A percentile compares a stretch with the other conserved stretches of the same genome.
phyloP scores from a whole-genome alignment of 441 rosid genomes.

The Theobroma grandiflorum region DNA sequence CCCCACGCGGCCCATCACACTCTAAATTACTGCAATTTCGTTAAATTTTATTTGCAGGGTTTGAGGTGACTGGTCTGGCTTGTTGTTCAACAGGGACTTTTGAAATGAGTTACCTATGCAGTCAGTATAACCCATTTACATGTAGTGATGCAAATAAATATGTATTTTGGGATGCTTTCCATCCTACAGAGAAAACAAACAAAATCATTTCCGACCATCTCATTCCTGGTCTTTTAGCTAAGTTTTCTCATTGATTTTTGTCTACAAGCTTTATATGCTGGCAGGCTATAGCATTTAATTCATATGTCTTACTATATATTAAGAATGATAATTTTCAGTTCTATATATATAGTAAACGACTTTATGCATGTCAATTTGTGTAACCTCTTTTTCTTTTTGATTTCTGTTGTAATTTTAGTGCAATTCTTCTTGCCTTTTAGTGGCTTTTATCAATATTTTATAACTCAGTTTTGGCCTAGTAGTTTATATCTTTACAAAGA shows the following conservation, averaged over 20 bases:
- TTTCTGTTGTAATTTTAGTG: no score
- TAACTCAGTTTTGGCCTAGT: no score
- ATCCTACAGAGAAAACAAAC: slow-evolving; percentile 61
- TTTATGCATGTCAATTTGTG: no score
- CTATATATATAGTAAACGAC: no score
- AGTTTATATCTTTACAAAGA: no score
- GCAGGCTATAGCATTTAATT: neutral
- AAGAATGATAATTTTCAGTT: no score
- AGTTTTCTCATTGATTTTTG: slow-evolving; percentile 31
- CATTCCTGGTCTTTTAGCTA: slow-evolving; percentile 41
- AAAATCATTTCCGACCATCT: slow-evolving; percentile 46
- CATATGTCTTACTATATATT: neutral
- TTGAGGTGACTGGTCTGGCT: slow-evolving; percentile 50
- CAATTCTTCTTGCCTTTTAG: no score
- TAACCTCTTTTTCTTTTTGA: no score
- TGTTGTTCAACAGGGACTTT: slow-evolving; percentile 69
- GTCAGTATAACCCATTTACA: slow-evolving; percentile 43
- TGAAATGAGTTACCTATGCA: slow-evolving; percentile 75
- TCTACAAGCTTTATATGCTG: no score
- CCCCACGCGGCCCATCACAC: no score
- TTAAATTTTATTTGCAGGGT: slow-evolving; percentile 43
- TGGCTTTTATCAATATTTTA: no score
- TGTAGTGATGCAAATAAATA: slow-evolving; percentile 60
- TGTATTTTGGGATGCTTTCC: slow-evolving; percentile 83
- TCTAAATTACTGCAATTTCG: no score